A percentile compares a stretch with the other conserved stretches of the same genome.
Conservation (phyloP, 2,329 filamentous ascomycete genomes). For the Aureobasidium sp. region DNA sequence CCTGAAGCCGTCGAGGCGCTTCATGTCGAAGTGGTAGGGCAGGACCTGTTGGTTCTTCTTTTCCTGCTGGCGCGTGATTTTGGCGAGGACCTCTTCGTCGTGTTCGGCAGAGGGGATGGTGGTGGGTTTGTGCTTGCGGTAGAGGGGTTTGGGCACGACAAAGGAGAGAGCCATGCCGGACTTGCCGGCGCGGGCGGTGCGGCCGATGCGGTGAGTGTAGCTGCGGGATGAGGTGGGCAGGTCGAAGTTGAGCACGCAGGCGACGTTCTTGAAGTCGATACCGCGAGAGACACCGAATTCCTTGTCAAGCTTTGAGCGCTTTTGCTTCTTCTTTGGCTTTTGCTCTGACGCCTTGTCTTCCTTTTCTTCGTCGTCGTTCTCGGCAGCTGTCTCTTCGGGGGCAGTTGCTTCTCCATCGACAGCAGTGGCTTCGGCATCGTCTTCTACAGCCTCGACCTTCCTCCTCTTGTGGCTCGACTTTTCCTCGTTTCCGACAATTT, state of each 20-base stretch:
- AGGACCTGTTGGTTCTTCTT: slow-evolving; percentile 75
- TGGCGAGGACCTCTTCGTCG: slow-evolving; percentile 75
- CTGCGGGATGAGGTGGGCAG: slow-evolving; percentile 79
- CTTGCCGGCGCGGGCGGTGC: slow-evolving; percentile 84
- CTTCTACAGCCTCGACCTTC: slow-evolving; percentile 16
- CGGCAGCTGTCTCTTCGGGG: slow-evolving; percentile 15
- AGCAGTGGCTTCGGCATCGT: slow-evolving; percentile 17
- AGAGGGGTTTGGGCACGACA: slow-evolving; percentile 71
- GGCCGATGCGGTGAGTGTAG: slow-evolving; percentile 93
- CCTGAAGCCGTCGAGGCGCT: slow-evolving; percentile 83
- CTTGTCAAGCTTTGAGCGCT: slow-evolving; percentile 58
- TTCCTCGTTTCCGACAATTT: slow-evolving; percentile 63
- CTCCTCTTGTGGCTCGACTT: slow-evolving; percentile 21
- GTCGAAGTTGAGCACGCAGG: slow-evolving; percentile 94
- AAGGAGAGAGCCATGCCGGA: slow-evolving; percentile 95
- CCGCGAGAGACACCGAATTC: slow-evolving; percentile 95
- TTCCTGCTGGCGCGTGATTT: slow-evolving; percentile 68
- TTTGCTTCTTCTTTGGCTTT: slow-evolving; percentile 47
- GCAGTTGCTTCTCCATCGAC: slow-evolving; percentile 17
- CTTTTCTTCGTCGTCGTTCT: slow-evolving; percentile 23
- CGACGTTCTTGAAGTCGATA: slow-evolving; percentile 94
- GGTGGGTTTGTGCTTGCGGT: slow-evolving; percentile 84
- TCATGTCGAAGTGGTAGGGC: slow-evolving; percentile 91
- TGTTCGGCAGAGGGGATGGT: slow-evolving; percentile 64
- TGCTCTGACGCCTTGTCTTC: slow-evolving; percentile 30